Conservation (phyloP, 1,139 yeast genomes). For the Geotrichum bryndzae region DNA sequence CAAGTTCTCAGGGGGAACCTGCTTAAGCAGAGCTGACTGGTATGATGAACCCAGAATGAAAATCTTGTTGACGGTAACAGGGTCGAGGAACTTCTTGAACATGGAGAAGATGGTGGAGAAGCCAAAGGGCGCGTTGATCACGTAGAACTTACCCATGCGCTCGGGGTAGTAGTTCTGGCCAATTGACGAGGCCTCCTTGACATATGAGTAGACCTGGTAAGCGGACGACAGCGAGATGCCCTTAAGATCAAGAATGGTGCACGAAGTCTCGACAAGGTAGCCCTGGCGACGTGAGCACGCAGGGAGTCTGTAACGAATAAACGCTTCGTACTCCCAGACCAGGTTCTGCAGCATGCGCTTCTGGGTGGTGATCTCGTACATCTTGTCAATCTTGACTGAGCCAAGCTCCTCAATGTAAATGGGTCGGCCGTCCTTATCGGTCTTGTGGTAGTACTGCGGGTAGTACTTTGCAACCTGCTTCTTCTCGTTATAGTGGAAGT, state of each 20-base stretch:
- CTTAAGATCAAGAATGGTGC: slow-evolving; percentile 91
- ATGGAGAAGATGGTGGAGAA: slow-evolving; percentile 88
- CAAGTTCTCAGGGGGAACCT: slow-evolving; percentile 87
- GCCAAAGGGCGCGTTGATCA: slow-evolving; percentile 96
- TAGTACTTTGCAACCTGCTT: slow-evolving; percentile 81
- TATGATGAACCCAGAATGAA: slow-evolving; percentile 78
- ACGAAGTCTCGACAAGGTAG: slow-evolving; percentile 81
- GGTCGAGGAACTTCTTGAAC: slow-evolving; percentile 91
- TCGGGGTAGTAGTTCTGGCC: slow-evolving; percentile 99
- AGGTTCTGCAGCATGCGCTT: slow-evolving; percentile 94
- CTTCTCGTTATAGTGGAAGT: slow-evolving; percentile 87
- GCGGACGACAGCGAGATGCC: slow-evolving; percentile 86
- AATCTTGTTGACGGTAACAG: slow-evolving; percentile 95
- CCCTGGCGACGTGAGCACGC: slow-evolving; percentile 87
- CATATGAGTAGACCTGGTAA: slow-evolving; percentile 78
- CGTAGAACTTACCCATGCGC: slow-evolving; percentile 96
- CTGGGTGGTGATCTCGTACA: slow-evolving; percentile 90
- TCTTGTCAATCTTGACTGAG: slow-evolving; percentile 76
- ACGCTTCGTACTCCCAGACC: slow-evolving; percentile 96
- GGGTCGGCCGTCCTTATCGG: slow-evolving; percentile 95
- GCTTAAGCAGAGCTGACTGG: slow-evolving; percentile 76
- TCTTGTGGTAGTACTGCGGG: slow-evolving; percentile 96
- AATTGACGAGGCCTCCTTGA: slow-evolving; percentile 84
- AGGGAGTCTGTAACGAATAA: slow-evolving; percentile 76
- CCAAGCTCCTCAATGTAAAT: slow-evolving; percentile 93